Evolutionary conservation across 805 yeast genomes (phyloP).

Genomic region (Cyberlindnera maclurae): DNA sequence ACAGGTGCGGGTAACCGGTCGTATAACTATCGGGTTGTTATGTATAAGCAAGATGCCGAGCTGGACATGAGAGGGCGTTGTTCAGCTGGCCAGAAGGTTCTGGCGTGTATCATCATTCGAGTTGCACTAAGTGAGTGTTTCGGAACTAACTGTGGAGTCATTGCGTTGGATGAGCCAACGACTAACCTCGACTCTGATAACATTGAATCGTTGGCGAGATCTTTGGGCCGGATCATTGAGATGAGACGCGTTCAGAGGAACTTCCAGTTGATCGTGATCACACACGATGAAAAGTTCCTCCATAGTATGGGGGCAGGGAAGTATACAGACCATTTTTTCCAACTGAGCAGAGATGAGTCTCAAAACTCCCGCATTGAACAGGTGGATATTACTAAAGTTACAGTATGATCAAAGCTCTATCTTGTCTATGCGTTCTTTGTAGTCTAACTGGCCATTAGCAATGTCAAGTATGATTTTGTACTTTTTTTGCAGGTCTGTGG

Average conservation of each 20-base stretch:
- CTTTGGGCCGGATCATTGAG: conserved; percentile 69
- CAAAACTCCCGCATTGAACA: conserved; percentile 73
- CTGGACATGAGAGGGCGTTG: conserved; percentile 98
- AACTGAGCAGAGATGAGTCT: conserved; percentile 71
- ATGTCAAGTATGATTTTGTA: conserved; percentile 27
- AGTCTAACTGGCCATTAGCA: conserved; percentile 29
- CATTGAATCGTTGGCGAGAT: conserved; percentile 77
- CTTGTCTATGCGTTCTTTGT: conserved; percentile 21
- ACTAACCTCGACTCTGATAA: conserved; percentile 90
- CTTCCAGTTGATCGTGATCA: conserved; percentile 90
- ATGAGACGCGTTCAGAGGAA: conserved; percentile 71
- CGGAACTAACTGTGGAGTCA: conserved; percentile 91
- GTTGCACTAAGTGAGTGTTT: conserved; percentile 92
- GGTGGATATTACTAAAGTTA: conserved; percentile 37
- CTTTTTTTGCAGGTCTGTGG: conserved; percentile 18
- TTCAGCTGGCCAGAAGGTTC: conserved; percentile 94
- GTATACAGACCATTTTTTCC: conserved; percentile 82
- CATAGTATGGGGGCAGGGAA: conserved; percentile 77
- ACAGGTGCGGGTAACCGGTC: conserved; percentile 28
- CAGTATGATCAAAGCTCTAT: conserved; percentile 2
- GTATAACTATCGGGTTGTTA: conserved; percentile 89
- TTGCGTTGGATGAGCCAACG: conserved; percentile 96
- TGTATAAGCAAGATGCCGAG: conserved; percentile 88
- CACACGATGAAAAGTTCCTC: conserved; percentile 92
- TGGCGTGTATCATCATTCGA: conserved; percentile 87